These are phyloP conservation scores for Poa annua DNA, from an alignment of 176 grass and related monocot genomes.

Conservation along the genomic window DNA sequence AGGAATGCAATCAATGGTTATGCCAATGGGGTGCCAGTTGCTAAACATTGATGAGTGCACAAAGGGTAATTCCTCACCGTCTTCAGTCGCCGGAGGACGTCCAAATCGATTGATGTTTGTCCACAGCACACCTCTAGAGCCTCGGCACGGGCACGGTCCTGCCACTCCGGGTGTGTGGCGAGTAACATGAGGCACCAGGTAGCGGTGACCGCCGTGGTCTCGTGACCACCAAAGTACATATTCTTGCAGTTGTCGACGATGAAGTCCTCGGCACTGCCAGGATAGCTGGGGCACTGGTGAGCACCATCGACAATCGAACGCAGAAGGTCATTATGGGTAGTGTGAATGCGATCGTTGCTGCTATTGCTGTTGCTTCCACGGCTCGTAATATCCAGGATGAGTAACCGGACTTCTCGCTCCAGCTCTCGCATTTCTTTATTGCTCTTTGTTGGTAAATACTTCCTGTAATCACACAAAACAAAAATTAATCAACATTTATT, in stretches of 20 bases:
- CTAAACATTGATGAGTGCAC: not conserved
- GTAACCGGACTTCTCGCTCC: conserved; percentile 45
- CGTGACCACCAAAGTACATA: conserved; percentile 72
- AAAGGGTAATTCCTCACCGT: conserved; percentile 31
- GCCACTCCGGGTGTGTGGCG: conserved; percentile 59
- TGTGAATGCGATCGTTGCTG: not conserved
- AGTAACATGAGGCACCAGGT: conserved; percentile 86
- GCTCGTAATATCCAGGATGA: conserved; percentile 52
- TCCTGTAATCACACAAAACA: conserved; percentile 15
- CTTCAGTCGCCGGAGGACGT: conserved; percentile 58
- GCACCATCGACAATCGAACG: conserved; percentile 57
- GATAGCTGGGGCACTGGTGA: not conserved
- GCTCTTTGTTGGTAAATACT: conserved; percentile 56
- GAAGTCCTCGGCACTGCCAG: conserved; percentile 39
- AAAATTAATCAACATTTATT: not conserved
- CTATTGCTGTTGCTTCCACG: not conserved
- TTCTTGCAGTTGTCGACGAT: conserved; percentile 72
- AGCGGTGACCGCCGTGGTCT: conserved; percentile 52
- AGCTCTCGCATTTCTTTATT: conserved; percentile 64
- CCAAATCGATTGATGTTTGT: conserved; percentile 7
- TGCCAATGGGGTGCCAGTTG: not conserved
- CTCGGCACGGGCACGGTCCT: conserved; percentile 53
- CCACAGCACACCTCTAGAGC: conserved; percentile 42
- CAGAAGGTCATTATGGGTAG: conserved; percentile 35
- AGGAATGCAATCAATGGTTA: not conserved